Evolutionary conservation across 768 basidiomycete species (phyloP).

Genomic region (Mycena rebaudengoi): DNA sequence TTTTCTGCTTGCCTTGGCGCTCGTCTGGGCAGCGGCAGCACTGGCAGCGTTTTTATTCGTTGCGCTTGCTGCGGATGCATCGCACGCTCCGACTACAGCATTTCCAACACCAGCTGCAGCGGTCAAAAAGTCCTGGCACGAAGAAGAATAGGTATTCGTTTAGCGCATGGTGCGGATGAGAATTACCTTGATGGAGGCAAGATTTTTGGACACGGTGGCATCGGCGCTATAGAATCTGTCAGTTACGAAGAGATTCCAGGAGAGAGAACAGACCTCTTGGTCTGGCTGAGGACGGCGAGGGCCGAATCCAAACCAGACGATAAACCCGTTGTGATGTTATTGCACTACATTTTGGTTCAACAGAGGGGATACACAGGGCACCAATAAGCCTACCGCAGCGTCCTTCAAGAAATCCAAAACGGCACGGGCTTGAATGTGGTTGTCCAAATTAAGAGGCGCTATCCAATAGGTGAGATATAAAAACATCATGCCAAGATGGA

Average conservation of each 20-base stretch:
- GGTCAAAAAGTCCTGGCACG: constrained; percentile 16
- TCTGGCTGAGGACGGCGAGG: constrained; percentile 23
- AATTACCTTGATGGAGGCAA: constrained; percentile 23
- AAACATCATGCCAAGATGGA: too few relatives aligned
- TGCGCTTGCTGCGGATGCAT: constrained; percentile 9
- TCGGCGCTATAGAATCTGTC: background rate
- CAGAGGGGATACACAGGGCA: too few relatives aligned
- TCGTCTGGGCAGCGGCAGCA: background rate
- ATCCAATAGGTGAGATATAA: background rate
- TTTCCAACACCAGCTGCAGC: constrained; percentile 11
- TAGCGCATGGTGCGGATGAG: too few relatives aligned
- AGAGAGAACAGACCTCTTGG: constrained; percentile 7
- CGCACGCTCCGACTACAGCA: constrained; percentile 14
- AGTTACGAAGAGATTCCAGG: background rate
- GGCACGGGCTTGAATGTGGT: constrained; percentile 15
- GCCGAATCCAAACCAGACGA: constrained; percentile 14
- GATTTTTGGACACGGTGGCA: constrained; percentile 11
- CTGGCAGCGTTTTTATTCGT: background rate
- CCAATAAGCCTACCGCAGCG: constrained; percentile 8
- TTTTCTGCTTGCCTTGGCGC: constrained; percentile 17
- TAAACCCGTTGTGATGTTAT: constrained; percentile 23
- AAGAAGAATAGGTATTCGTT: too few relatives aligned
- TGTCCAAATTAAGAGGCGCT: constrained; percentile 20
- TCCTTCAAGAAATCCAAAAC: constrained; percentile 16
- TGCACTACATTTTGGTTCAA: background rate